Evolutionary conservation across 768 basidiomycete genomes (phyloP).

Genomic region (Rhodotorula graminis): DNA sequence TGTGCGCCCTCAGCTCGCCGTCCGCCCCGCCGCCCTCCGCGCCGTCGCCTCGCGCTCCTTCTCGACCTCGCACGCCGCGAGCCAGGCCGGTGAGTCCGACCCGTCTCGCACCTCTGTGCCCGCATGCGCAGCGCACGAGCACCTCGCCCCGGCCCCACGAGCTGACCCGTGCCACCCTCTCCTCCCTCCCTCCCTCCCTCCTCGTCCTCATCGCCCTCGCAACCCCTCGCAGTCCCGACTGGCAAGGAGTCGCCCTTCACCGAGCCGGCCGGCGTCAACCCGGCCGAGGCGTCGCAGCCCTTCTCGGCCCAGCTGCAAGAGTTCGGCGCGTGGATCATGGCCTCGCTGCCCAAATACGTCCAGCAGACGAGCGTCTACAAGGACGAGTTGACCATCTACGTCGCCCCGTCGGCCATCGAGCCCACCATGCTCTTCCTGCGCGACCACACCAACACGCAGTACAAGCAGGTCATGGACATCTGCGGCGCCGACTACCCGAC

Average conservation of each 20-base stretch:
- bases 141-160: no score
- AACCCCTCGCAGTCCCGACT: background rate
- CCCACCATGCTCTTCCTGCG: constrained; percentile 87
- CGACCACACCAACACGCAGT: constrained; percentile 92
- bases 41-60: constrained; percentile 15
- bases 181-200: constrained; percentile 7
- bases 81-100: constrained; percentile 10
- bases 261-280: constrained; percentile 85
- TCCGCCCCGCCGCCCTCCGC: background rate
- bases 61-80: constrained; percentile 17
- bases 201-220: background rate
- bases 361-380: constrained; percentile 96
- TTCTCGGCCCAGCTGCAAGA: constrained; percentile 75
- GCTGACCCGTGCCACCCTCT: background rate
- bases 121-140: no score
- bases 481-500: constrained; percentile 94
- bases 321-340: constrained; percentile 86
- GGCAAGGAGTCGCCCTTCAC: constrained; percentile 63
- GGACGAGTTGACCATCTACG: constrained; percentile 89
- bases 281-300: constrained; percentile 65
- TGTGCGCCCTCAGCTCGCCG: background rate
- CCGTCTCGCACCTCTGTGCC: no score
- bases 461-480: constrained; percentile 86
- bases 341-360: constrained; percentile 92
- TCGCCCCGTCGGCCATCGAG: constrained; percentile 70